phyloP scores from a whole-genome alignment of 2,329 filamentous ascomycete species.

The Fusarium pseudocircinatum region DNA sequence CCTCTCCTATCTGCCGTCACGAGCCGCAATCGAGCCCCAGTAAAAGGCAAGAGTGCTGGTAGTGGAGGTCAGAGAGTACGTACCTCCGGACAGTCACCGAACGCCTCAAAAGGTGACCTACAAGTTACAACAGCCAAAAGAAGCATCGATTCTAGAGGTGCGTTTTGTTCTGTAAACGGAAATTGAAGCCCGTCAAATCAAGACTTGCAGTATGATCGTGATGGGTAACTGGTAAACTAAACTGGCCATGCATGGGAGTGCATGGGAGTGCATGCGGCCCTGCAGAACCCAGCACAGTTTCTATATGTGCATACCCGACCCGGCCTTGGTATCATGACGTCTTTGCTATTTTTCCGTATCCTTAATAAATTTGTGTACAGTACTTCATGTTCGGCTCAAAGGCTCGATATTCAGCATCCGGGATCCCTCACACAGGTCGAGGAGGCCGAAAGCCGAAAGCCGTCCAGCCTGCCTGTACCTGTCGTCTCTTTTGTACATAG shows the following conservation, averaged over 20 bases:
- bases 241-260: slow-evolving; percentile 2
- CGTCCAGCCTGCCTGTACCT: not conserved
- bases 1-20: slow-evolving; percentile 23
- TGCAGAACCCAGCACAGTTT: not conserved
- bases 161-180: not conserved
- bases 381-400: slow-evolving; percentile 38
- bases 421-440: slow-evolving; percentile 46
- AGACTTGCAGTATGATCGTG: slow-evolving; percentile 20
- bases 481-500: not conserved
- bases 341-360: not conserved
- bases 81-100: slow-evolving; percentile 44
- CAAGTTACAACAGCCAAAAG: not conserved
- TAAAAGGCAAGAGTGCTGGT: not conserved
- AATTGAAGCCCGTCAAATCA: slow-evolving; percentile 15
- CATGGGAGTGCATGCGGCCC: not conserved
- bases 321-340: slow-evolving; percentile 22
- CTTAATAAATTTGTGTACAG: not conserved
- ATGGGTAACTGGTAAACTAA: slow-evolving; percentile 19
- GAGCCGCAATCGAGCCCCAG: slow-evolving; percentile 15
- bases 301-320: not conserved
- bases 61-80: slow-evolving; percentile 23
- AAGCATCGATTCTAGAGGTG: not conserved
- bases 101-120: slow-evolving; percentile 15
- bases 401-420: slow-evolving; percentile 11
- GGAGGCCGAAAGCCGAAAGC: slow-evolving; percentile 56